A percentile compares a stretch with the other conserved stretches of the same genome.
Evolutionary conservation across 768 basidiomycete genomes (phyloP).

Genomic region (Mycena capillaripes): DNA sequence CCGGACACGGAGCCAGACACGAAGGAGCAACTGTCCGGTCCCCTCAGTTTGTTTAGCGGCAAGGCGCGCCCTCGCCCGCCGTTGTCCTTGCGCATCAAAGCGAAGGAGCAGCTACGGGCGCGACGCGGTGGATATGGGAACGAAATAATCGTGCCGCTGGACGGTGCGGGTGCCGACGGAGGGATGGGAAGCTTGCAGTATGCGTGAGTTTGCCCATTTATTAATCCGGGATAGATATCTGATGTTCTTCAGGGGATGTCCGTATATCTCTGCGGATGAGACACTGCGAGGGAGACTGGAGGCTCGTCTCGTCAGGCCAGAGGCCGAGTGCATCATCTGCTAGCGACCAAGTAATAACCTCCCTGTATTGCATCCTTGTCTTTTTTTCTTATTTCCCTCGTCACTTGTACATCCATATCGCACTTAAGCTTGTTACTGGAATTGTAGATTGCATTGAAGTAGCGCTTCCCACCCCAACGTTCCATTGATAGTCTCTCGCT

Average conservation of each 20-base stretch:
- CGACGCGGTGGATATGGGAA: slow-evolving; percentile 25
- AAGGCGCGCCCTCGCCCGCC: slow-evolving; percentile 35
- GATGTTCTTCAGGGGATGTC: slow-evolving; percentile 40
- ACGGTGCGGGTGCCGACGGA: slow-evolving; percentile 33
- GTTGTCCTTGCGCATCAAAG: slow-evolving; percentile 45
- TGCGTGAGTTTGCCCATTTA: slow-evolving; percentile 48
- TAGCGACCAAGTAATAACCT: slow-evolving; percentile 49
- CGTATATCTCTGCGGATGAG: slow-evolving; percentile 49
- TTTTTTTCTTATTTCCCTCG: too few relatives aligned
- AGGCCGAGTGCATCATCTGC: slow-evolving; percentile 46
- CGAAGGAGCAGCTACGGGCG: slow-evolving; percentile 18
- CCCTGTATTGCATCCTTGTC: neutral
- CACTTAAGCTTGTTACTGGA: too few relatives aligned
- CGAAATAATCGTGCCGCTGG: slow-evolving; percentile 47
- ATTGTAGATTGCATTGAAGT: too few relatives aligned
- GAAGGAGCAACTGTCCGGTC: neutral
- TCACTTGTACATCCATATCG: too few relatives aligned
- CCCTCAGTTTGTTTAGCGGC: slow-evolving; percentile 18
- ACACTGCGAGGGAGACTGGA: slow-evolving; percentile 47
- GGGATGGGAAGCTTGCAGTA: slow-evolving; percentile 50
- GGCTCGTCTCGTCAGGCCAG: slow-evolving; percentile 44
- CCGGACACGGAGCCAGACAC: slow-evolving; percentile 31
- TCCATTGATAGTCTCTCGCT: too few relatives aligned
- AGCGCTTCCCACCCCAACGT: too few relatives aligned
- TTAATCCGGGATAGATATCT: neutral